Conservation (phyloP, 2,329 filamentous ascomycete species). For the Didymella glomerata region DNA sequence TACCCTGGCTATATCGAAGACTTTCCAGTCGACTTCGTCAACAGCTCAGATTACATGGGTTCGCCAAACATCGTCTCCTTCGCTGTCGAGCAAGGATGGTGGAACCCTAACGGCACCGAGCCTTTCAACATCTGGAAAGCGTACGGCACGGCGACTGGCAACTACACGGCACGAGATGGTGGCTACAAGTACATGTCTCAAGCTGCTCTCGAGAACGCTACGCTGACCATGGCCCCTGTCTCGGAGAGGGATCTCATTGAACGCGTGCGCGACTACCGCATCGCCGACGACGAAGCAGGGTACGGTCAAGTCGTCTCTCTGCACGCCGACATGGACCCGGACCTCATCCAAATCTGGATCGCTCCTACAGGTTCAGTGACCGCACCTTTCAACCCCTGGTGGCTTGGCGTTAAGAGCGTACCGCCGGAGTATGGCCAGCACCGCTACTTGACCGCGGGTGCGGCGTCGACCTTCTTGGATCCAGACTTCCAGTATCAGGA, state of each 20-base stretch:
- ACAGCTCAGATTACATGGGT: slow-evolving; percentile 44
- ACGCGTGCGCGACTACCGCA: slow-evolving; percentile 48
- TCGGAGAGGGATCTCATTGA: slow-evolving; percentile 60
- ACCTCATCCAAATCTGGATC: slow-evolving; percentile 47
- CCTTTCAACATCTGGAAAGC: slow-evolving; percentile 51
- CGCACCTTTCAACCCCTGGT: slow-evolving; percentile 48
- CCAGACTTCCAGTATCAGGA: slow-evolving; percentile 46
- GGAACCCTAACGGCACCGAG: slow-evolving; percentile 41
- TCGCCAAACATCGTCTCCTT: slow-evolving; percentile 48
- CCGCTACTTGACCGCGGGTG: slow-evolving; percentile 48
- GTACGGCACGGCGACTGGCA: slow-evolving; percentile 41
- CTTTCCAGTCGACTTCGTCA: slow-evolving; percentile 45
- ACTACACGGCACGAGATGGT: slow-evolving; percentile 45
- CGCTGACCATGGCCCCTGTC: slow-evolving; percentile 56
- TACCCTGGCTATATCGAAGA: slow-evolving; percentile 52
- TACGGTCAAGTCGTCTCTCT: slow-evolving; percentile 49
- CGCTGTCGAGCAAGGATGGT: slow-evolving; percentile 49
- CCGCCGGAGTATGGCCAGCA: slow-evolving; percentile 47
- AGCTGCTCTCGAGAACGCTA: slow-evolving; percentile 48
- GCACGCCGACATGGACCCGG: slow-evolving; percentile 35
- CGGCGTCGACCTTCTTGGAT: slow-evolving; percentile 45
- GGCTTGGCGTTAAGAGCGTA: slow-evolving; percentile 44
- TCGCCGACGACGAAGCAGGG: slow-evolving; percentile 49
- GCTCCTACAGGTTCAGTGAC: slow-evolving; percentile 48
- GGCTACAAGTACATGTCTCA: slow-evolving; percentile 52